Evolutionary conservation across 2,329 filamentous ascomycete species (phyloP), one percentile per base, ranked within the genome.

Genomic region (Colletotrichum gloeosporioides): DNA sequence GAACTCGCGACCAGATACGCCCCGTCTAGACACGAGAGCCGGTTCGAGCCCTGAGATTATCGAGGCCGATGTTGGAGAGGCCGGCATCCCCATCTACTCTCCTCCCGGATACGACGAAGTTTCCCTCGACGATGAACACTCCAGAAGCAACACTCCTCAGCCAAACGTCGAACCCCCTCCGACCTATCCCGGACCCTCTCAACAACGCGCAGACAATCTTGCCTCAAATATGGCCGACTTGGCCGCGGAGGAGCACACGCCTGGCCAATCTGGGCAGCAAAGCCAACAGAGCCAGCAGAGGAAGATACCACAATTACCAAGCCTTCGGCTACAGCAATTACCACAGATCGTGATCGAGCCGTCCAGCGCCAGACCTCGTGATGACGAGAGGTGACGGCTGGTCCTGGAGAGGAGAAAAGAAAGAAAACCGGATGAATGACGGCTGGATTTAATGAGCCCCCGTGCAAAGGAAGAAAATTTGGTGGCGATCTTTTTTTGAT

Each of bases 261-360:
- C 84, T 82, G 63, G 80, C 82, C 25, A 34, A 36, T 2, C 67
- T 22, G 34, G 44, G 12, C 44, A 53, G 44, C 44, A n/a, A 27
- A 64, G 82, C 2, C 82, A 83, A 36, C 64, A 59, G 22, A 53
- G 71, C 57, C 22, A 75, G 53, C 61, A 76, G 53, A 66, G 67
- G 15, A 84, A 85, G 53, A 85, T 83, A 8, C 89, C 89, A 0
- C 89, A 88, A 77, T 82, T 92, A 64, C 90, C 91, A 3, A 91
- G 88, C 78, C 79, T 92, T 78, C 86, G 87, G 64, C 84, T 92
- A 36, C 80, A 82, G 22, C 81, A 81, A 32, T 82, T 93, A 31
- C 91, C 91, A 4, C 88, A 89, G 78, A 93, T 93, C 80, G 88
- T 92, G 31, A 88, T 92, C 64, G 89, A 92, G 79, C 89, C 89